These are phyloP conservation scores for Boletellus sp. DNA, from an alignment of 1,284 basidiomycete species.

Conservation along the genomic window DNA sequence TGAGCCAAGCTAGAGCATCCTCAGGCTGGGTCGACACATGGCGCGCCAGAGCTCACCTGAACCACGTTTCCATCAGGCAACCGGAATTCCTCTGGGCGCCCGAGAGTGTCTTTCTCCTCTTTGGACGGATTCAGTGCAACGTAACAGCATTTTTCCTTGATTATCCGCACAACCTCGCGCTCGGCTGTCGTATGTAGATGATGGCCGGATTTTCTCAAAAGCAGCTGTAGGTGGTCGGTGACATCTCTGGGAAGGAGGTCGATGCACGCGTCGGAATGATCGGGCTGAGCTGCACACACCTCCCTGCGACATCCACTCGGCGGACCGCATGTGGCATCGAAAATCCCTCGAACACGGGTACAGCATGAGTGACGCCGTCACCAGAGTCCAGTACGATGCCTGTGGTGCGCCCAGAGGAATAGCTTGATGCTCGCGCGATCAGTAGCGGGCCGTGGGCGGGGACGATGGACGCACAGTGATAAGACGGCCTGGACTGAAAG, in stretches of 20 bases:
- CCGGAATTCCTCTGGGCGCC: conserved; percentile 84
- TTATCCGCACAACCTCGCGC: conserved; percentile 93
- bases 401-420: conserved; percentile 98
- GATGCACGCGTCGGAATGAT: conserved; percentile 11
- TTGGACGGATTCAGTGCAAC: conserved; percentile 87
- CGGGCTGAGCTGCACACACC: conserved; percentile 45
- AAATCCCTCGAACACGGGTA: conserved; percentile 98
- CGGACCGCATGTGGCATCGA: conserved; percentile 98
- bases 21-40: conserved; percentile 3
- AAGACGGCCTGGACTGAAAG: conserved; percentile 97
- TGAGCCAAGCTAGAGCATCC: conserved; percentile 68
- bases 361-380: conserved; percentile 97
- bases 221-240: conserved; percentile 91
- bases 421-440: conserved; percentile 51
- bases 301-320: conserved; percentile 92
- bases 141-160: conserved; percentile 99
- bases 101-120: conserved; percentile 88
- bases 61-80: conserved; percentile 95
- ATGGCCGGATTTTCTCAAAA: conserved; percentile 92
- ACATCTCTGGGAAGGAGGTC: conserved; percentile 66
- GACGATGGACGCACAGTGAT: conserved; percentile 66
- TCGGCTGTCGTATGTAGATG: conserved; percentile 96
- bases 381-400: conserved; percentile 98
- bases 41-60: conserved; percentile 53
- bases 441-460: conserved; percentile 2